Evolutionary conservation across 768 basidiomycete genomes (phyloP).

Genomic region (Hysterangium stoloniferum): DNA sequence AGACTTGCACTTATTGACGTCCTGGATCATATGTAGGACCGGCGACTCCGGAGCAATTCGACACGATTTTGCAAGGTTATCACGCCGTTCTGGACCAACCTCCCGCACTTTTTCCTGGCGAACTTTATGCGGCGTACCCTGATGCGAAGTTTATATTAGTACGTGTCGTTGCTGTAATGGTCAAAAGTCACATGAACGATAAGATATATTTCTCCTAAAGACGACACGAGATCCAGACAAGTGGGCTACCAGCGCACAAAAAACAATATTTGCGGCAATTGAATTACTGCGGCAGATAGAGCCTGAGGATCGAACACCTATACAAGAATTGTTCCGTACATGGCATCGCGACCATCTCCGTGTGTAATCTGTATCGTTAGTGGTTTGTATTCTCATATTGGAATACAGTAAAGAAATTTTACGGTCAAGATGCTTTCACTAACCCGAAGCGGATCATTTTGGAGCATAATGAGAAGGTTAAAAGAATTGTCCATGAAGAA

Average conservation of each 20-base stretch:
- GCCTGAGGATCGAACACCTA: no score
- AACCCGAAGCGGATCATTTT: background rate
- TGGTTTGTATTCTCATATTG: no score
- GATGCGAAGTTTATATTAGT: slow-evolving; percentile 9
- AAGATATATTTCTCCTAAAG: background rate
- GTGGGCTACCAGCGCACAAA: slow-evolving; percentile 1
- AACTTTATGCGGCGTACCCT: slow-evolving; percentile 5
- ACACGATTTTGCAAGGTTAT: background rate
- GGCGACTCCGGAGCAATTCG: background rate
- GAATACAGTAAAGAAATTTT: background rate
- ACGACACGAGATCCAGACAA: slow-evolving; percentile 4
- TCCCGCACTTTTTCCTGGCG: background rate
- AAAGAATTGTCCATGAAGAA: background rate
- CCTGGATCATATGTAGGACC: background rate
- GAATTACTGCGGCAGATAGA: no score
- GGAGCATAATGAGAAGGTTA: slow-evolving; percentile 1
- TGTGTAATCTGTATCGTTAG: no score
- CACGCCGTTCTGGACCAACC: background rate
- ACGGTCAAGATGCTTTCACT: background rate
- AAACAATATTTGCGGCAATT: background rate
- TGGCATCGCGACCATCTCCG: no score
- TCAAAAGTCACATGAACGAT: no score
- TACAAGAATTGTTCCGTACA: no score
- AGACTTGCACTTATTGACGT: no score
- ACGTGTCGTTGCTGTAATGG: no score